phyloP scores from a whole-genome alignment of 352 stramenopile genomes.

The Pythium utonaiense region DNA sequence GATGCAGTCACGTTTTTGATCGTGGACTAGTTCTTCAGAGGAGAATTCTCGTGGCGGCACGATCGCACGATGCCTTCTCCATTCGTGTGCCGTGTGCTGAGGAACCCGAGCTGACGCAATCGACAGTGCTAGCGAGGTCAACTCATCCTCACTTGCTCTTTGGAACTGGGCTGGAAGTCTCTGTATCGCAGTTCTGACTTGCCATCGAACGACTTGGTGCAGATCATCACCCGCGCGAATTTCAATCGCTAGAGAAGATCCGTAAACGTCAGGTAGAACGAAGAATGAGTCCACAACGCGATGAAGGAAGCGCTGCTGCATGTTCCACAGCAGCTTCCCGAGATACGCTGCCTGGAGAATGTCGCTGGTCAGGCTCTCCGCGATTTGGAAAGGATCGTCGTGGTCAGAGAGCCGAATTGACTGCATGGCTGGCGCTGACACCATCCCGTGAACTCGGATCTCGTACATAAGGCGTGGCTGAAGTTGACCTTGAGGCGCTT shows the following conservation, averaged over 20 bases:
- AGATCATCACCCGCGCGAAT: conserved; percentile 42
- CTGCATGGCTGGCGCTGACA: background rate
- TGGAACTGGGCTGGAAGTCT: too few relatives aligned
- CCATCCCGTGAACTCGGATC: background rate
- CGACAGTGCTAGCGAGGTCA: background rate
- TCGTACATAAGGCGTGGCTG: background rate
- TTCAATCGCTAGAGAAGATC: conserved; percentile 14
- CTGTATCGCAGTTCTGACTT: too few relatives aligned
- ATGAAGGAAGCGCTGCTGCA: conserved; percentile 19
- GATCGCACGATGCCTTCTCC: conserved; percentile 23
- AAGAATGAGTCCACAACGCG: conserved; percentile 17
- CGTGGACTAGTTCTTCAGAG: too few relatives aligned
- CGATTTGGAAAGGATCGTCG: conserved; percentile 30
- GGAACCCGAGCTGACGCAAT: conserved; percentile 1
- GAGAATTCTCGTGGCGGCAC: background rate
- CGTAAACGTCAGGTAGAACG: background rate
- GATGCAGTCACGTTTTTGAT: conserved; percentile 26
- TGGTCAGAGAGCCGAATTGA: background rate
- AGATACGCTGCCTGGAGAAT: conserved; percentile 29
- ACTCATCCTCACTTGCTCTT: too few relatives aligned
- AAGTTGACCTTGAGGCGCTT: too few relatives aligned
- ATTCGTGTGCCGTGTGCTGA: conserved; percentile 17
- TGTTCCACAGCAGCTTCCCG: conserved; percentile 37
- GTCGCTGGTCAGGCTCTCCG: conserved; percentile 16
- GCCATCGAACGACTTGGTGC: conserved; percentile 26